Base-by-base conservation (phyloP, 805 yeast genomes). In the Wickerhamiella dianesei region DNA sequence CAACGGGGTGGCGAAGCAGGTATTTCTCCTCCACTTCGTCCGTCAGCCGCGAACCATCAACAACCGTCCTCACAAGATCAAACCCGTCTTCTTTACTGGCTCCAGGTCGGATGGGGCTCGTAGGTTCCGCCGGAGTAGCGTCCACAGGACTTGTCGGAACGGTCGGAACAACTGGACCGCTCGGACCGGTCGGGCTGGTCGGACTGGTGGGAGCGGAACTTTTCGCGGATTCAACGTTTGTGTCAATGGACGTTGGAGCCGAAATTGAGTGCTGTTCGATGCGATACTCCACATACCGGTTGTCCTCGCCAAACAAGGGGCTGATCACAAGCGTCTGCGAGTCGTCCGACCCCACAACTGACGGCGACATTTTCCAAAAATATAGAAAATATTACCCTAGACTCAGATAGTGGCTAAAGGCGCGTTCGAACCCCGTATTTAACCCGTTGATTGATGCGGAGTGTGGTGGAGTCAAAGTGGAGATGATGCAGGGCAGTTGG, bases 1-100 rank as follows among this genome's bases (percentile, higher is more conserved):
- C 48, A 13, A 50, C 44, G 3, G 52, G 50, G 21, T 46, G 48
- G n/a, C 25, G 21, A 2, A 50, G 50, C 42, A 56, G 25, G 37
- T 43, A 42, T 14, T 44, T 29, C 19, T 35, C 5, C 25, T 46
- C 19, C 25, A 48, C 52, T 13, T n/a, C 32, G 22, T 51, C 25
- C 9, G 25, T 18, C 14, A 39, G 41, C n/a, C 25, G n/a, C 20
- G 14, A 17, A 5, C 25, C 8, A 19, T 39, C 41, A 14, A 39
- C 41, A 5, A 18, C 25, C 8, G 41, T 39, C 4, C 25, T 5
- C 13, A 36, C 19, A 36, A 36, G 39, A 17, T 36, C 39, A n/a
- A 36, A 36, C 14, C 39, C 19, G 13, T 29, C n/a, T n/a, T n/a
- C n/a, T n/a, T n/a, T n/a, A n/a, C n/a, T n/a, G n/a, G n/a, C n/a